These are phyloP conservation scores for Penicillium herquei DNA, from an alignment of 495 filamentous ascomycete genomes.

Conservation along the genomic window DNA sequence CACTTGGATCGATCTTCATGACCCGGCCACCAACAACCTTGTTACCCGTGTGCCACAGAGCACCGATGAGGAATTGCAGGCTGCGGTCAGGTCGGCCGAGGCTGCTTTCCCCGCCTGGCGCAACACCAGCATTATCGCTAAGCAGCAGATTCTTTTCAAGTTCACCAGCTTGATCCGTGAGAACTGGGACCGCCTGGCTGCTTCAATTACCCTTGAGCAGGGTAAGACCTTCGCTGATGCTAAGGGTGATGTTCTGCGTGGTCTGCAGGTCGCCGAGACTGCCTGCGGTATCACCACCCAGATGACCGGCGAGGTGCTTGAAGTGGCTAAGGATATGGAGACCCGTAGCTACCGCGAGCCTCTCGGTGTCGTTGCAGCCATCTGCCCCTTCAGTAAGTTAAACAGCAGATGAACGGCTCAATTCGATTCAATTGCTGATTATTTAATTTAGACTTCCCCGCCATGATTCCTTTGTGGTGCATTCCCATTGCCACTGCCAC, in stretches of 20 bases:
- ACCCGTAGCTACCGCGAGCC: slow-evolving; percentile 91
- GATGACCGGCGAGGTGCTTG: slow-evolving; percentile 88
- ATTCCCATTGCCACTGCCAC: slow-evolving; percentile 93
- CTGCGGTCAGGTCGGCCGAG: slow-evolving; percentile 82
- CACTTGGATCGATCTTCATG: slow-evolving; percentile 87
- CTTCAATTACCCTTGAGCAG: slow-evolving; percentile 95
- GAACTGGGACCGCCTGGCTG: slow-evolving; percentile 93
- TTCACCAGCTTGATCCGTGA: slow-evolving; percentile 85
- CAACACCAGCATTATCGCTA: slow-evolving; percentile 75
- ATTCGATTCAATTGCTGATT: slow-evolving; percentile 13
- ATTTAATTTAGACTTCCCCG: slow-evolving; percentile 76
- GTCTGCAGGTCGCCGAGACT: slow-evolving; percentile 95
- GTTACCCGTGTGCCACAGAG: slow-evolving; percentile 97
- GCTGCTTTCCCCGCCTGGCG: slow-evolving; percentile 90
- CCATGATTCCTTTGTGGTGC: slow-evolving; percentile 98
- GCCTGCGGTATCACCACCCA: slow-evolving; percentile 93
- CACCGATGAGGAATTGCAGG: slow-evolving; percentile 83
- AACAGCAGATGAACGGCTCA: neutral
- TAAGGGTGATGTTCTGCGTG: slow-evolving; percentile 89
- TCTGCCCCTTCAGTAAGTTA: slow-evolving; percentile 93
- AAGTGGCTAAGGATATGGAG: slow-evolving; percentile 99
- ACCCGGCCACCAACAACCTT: slow-evolving; percentile 96
- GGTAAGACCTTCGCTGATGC: slow-evolving; percentile 98
- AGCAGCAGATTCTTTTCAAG: slow-evolving; percentile 98
- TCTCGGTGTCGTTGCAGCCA: slow-evolving; percentile 90